Evolutionary conservation across 257 asterid genomes (phyloP).

Genomic region (Solanum appendiculatum): DNA sequence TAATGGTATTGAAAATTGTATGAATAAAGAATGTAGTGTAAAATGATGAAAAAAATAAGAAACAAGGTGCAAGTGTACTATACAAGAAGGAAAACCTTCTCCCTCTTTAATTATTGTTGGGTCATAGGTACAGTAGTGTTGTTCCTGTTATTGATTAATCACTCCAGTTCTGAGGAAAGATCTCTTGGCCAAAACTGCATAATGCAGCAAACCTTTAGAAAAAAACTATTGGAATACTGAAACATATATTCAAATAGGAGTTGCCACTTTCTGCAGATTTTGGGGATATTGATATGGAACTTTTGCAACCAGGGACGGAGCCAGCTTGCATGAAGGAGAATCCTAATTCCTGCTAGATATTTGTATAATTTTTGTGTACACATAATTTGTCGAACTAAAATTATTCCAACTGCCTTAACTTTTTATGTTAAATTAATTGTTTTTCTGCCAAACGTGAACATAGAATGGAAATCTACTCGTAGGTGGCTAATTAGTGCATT

Average conservation of each 20-base stretch:
- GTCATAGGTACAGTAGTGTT: background rate
- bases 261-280: background rate
- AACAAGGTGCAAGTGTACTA: background rate
- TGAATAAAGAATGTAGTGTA: background rate
- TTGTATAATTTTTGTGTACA: background rate
- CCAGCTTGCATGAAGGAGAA: background rate
- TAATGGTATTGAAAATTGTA: background rate
- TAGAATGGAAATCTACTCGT: too few relatives aligned
- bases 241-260: background rate
- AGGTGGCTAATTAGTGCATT: too few relatives aligned
- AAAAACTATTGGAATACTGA: background rate
- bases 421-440: too few relatives aligned
- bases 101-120: background rate
- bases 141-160: background rate
- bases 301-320: background rate
- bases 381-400: too few relatives aligned
- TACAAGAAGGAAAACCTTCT: background rate
- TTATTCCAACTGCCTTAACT: too few relatives aligned
- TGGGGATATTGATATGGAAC: background rate
- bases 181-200: background rate
- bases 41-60: background rate
- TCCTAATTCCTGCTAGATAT: background rate
- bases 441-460: too few relatives aligned
- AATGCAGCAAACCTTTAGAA: background rate
- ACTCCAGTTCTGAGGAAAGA: background rate